Conservation (phyloP, 345 rosid species). For the Dipteronia dyeriana region DNA sequence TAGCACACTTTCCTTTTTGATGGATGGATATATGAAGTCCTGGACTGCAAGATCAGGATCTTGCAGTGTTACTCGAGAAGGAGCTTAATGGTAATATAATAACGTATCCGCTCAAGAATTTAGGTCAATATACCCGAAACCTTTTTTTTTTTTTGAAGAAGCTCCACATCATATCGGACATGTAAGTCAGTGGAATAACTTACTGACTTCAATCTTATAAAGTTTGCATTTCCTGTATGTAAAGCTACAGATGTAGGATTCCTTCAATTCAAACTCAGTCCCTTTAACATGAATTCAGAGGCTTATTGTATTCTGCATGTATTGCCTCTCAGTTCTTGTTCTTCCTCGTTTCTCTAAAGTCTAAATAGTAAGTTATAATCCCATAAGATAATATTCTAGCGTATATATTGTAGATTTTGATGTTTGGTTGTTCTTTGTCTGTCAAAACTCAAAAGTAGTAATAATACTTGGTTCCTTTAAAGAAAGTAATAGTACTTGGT, state of each 20-base stretch:
- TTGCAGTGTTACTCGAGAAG: not conserved
- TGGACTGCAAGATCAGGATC: not conserved
- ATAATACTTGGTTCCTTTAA: not conserved
- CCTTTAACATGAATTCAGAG: not conserved
- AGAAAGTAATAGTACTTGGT: not conserved
- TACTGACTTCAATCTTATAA: not conserved
- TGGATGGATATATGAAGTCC: not conserved
- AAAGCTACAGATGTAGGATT: not conserved
- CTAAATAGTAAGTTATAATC: not conserved
- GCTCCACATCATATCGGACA: not conserved
- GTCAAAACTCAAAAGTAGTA: not conserved
- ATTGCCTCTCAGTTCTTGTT: not conserved
- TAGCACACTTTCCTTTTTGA: not conserved
- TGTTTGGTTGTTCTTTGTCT: not conserved
- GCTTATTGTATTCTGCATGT: not conserved
- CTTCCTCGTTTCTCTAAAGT: not conserved
- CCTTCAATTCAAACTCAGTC: not conserved
- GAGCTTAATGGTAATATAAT: not conserved
- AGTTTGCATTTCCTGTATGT: not conserved
- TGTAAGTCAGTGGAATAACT: not conserved
- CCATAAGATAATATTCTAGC: not conserved
- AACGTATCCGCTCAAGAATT: not conserved
- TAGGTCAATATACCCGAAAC: not conserved
- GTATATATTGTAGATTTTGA: not conserved
- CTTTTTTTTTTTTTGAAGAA: not conserved